Percentiles rank a stretch among this genome's conserved stretches.
Evolutionary conservation across 371 early-diverging fungal species (phyloP).

Genomic region (Fennellomyces sp.): DNA sequence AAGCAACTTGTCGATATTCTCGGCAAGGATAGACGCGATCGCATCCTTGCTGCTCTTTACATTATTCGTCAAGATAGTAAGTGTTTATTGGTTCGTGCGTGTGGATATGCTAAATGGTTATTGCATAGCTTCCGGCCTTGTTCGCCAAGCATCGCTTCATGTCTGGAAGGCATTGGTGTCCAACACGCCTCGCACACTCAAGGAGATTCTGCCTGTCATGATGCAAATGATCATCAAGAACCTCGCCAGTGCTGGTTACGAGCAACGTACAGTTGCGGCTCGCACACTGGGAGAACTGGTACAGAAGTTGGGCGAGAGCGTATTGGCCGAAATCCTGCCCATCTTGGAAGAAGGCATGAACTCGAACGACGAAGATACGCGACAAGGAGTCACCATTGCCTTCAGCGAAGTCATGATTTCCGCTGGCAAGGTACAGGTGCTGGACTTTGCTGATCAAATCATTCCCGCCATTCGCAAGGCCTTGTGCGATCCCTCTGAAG

Average conservation of each 20-base stretch:
- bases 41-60: constrained; percentile 91
- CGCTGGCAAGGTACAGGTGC: constrained; percentile 79
- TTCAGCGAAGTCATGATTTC: constrained; percentile 90
- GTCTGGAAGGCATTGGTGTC: constrained; percentile 96
- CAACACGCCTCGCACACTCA: constrained; percentile 96
- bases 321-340: constrained; percentile 87
- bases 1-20: constrained; percentile 81
- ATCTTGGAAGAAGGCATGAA: constrained; percentile 83
- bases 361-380: constrained; percentile 63
- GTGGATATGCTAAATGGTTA: neutral
- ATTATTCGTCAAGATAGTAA: constrained; percentile 83
- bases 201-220: constrained; percentile 88
- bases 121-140: constrained; percentile 65
- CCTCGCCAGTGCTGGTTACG: constrained; percentile 74
- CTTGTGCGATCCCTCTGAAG: constrained; percentile 73
- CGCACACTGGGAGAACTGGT: constrained; percentile 95
- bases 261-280: constrained; percentile 83
- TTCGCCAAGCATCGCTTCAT: constrained; percentile 85
- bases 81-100: neutral
- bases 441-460: constrained; percentile 83
- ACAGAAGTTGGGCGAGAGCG: constrained; percentile 90
- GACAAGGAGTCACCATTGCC: constrained; percentile 94
- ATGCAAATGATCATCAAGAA: constrained; percentile 86
- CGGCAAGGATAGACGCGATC: constrained; percentile 86
- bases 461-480: constrained; percentile 83